These are phyloP conservation scores for Pouteria glomerata DNA, from an alignment of 148 eudicot species.

Conservation along the genomic window DNA sequence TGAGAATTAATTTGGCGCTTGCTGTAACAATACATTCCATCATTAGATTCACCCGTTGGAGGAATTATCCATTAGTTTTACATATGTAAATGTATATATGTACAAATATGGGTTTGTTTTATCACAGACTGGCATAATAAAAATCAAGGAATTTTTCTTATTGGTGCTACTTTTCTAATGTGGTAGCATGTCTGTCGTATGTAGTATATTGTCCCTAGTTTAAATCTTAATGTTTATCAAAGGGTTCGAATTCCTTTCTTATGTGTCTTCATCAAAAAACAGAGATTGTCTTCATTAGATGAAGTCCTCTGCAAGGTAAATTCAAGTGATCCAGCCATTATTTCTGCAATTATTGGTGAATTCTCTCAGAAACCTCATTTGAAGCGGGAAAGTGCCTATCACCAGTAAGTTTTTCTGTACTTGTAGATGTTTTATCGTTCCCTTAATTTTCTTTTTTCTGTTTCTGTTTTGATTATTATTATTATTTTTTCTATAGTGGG, in stretches of 20 bases:
- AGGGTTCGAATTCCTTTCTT: background rate
- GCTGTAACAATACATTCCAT: background rate
- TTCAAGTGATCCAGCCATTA: conserved; percentile 34
- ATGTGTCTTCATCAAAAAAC: conserved; percentile 15
- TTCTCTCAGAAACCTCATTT: conserved; percentile 58
- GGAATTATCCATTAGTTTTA: background rate
- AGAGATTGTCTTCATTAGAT: conserved; percentile 63
- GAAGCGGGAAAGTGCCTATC: conserved; percentile 65
- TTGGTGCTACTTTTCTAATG: background rate
- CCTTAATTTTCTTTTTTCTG: background rate
- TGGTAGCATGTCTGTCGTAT: background rate
- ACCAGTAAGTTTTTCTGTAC: conserved; percentile 38
- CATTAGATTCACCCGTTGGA: background rate
- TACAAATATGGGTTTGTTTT: too few species aligned
- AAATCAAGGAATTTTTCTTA: background rate
- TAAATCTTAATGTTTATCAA: background rate
- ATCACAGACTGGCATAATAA: too few species aligned
- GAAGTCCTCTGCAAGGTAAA: conserved; percentile 49
- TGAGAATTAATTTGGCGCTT: background rate
- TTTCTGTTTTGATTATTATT: background rate
- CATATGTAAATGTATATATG: too few species aligned
- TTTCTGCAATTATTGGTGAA: conserved; percentile 42
- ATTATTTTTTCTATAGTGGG: background rate
- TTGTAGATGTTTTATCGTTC: background rate
- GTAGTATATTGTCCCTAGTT: background rate